Percentiles rank a stretch among this genome's conserved stretches.
These are phyloP conservation scores for Diversispora epigaea DNA, from an alignment of 192 early-diverging fungal species.

Conservation along the genomic window DNA sequence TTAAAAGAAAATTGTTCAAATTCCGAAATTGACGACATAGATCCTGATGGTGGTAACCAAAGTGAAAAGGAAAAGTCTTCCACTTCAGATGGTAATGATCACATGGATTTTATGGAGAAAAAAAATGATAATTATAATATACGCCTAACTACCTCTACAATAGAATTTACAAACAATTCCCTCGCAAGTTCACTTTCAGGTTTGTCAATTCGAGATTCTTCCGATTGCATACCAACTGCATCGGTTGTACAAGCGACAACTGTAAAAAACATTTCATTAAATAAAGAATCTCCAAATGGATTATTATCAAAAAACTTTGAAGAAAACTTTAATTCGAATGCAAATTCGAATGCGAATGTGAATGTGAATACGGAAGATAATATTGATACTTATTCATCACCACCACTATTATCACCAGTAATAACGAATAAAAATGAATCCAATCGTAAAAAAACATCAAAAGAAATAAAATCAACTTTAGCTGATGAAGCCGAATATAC, in stretches of 20 bases:
- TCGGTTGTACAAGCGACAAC: slow-evolving; percentile 21
- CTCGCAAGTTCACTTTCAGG: slow-evolving; percentile 14
- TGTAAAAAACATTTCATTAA: background rate
- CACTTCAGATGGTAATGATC: slow-evolving; percentile 8
- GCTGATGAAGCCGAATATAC: slow-evolving; percentile 26
- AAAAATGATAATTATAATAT: slow-evolving; percentile 5
- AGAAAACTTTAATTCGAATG: background rate
- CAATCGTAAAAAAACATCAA: background rate
- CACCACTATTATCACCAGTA: background rate
- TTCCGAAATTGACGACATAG: background rate
- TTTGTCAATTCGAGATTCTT: slow-evolving; percentile 16
- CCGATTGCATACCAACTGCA: background rate
- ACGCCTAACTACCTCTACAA: slow-evolving; percentile 9
- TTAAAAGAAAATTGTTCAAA: slow-evolving; percentile 13
- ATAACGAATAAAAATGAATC: background rate
- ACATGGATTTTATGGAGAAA: background rate
- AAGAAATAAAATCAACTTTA: slow-evolving; percentile 24
- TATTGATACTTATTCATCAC: background rate
- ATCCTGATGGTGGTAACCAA: background rate
- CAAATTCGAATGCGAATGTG: background rate
- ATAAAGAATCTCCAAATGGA: background rate
- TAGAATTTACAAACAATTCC: slow-evolving; percentile 26
- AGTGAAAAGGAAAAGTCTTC: background rate
- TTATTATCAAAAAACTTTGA: slow-evolving; percentile 9
- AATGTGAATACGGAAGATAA: background rate